Conservation (phyloP, 208 protist genomes). For the Acanthamoeba quina region DNA sequence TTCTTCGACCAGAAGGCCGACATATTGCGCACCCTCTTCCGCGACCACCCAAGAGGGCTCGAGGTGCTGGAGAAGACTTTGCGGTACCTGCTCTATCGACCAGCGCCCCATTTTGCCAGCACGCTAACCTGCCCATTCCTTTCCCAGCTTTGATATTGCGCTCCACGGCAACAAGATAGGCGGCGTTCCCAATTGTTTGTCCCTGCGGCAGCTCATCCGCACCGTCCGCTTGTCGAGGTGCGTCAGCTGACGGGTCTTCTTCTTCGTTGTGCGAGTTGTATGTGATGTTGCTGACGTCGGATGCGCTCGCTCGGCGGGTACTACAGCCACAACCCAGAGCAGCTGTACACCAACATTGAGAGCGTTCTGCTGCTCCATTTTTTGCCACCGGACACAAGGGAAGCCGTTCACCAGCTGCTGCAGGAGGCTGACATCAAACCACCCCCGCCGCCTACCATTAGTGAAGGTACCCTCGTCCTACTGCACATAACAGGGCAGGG, state of each 20-base stretch:
- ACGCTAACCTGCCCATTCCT: too few relatives aligned
- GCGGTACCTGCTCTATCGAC: slow-evolving; percentile 69
- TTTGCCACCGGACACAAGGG: slow-evolving; percentile 29
- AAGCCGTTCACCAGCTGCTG: slow-evolving; percentile 52
- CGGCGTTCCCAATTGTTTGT: slow-evolving; percentile 82
- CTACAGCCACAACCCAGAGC: not conserved
- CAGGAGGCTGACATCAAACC: slow-evolving; percentile 37
- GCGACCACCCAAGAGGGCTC: not conserved
- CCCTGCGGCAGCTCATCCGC: slow-evolving; percentile 81
- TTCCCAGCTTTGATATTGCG: slow-evolving; percentile 30
- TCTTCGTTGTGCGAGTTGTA: not conserved
- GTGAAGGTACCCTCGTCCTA: not conserved
- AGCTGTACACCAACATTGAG: slow-evolving; percentile 47
- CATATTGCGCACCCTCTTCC: slow-evolving; percentile 25
- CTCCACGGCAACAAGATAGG: slow-evolving; percentile 43
- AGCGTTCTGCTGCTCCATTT: slow-evolving; percentile 68
- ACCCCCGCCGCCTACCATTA: not conserved
- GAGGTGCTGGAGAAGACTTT: slow-evolving; percentile 69
- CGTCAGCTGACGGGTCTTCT: not conserved
- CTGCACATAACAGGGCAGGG: not conserved
- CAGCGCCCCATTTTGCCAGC: not conserved
- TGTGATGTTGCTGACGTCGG: too few relatives aligned
- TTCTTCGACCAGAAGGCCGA: slow-evolving; percentile 65
- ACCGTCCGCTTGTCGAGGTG: slow-evolving; percentile 70
- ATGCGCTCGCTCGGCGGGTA: too few relatives aligned